A percentile compares a stretch with the other conserved stretches of the same genome.
Conservation (phyloP, 2,329 filamentous ascomycete genomes). For the Xylariaceae sp. region DNA sequence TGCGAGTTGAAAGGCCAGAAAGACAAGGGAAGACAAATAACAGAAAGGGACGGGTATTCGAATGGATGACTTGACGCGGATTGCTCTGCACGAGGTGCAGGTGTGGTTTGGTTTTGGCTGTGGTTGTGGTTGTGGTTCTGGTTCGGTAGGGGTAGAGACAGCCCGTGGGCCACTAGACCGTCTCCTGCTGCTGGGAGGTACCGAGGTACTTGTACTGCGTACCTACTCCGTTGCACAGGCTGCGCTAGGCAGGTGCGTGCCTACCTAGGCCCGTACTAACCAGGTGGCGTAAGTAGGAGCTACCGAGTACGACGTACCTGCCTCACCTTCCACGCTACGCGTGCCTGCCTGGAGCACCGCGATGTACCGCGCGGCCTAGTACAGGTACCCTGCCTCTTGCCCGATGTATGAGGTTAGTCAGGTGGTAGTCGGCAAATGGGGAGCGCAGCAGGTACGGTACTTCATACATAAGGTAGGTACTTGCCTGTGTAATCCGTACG, state of each 20-base stretch:
- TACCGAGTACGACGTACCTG: background rate
- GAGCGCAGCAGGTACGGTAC: constrained; percentile 7
- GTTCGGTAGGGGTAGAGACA: too few relatives aligned
- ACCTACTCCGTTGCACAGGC: too few relatives aligned
- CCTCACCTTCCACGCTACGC: too few relatives aligned
- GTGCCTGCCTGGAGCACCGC: too few relatives aligned
- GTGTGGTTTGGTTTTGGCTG: background rate
- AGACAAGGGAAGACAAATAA: background rate
- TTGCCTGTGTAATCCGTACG: background rate
- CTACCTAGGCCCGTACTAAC: background rate
- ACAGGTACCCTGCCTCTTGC: background rate
- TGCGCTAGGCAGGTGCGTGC: background rate
- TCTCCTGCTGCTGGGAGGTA: background rate
- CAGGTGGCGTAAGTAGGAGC: background rate
- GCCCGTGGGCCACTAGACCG: background rate
- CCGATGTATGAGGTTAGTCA: background rate
- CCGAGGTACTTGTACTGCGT: too few relatives aligned
- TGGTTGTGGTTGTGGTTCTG: too few relatives aligned
- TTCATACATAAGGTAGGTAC: background rate
- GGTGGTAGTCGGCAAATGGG: background rate
- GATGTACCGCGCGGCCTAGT: too few relatives aligned
- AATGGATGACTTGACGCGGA: background rate
- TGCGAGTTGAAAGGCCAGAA: background rate
- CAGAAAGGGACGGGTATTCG: background rate
- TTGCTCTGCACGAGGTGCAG: background rate